These are phyloP conservation scores for Nymphaea colorata DNA, from an alignment of 164 flowering plant genomes.

Conservation along the genomic window DNA sequence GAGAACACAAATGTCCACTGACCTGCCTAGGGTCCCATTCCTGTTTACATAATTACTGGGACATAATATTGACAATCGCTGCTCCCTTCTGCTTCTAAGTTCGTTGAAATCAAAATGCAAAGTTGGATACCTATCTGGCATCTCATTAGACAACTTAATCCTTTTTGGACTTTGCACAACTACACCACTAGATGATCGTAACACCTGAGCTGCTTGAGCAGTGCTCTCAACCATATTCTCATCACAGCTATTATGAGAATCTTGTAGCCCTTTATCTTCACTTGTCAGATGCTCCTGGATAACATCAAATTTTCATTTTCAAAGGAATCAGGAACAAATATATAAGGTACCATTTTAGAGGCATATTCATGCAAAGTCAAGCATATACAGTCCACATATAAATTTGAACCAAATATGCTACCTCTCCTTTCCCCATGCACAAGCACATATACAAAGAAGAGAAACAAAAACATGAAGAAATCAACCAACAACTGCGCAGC, in stretches of 20 bases:
- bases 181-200: not conserved
- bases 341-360: no score
- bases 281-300: not conserved
- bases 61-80: not conserved
- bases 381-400: no score
- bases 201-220: not conserved
- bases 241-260: not conserved
- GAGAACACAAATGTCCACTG: not conserved
- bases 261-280: not conserved
- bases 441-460: no score
- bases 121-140: not conserved
- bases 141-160: not conserved
- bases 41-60: not conserved
- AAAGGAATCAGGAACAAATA: no score
- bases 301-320: not conserved
- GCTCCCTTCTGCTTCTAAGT: not conserved
- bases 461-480: no score
- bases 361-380: no score
- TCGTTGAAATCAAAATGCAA: not conserved
- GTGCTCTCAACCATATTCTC: not conserved
- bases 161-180: not conserved
- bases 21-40: not conserved
- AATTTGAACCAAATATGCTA: no score
- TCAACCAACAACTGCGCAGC: no score
- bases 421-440: no score